phyloP scores from a whole-genome alignment of 768 basidiomycete species.

The Candolleomyces efflorescens region DNA sequence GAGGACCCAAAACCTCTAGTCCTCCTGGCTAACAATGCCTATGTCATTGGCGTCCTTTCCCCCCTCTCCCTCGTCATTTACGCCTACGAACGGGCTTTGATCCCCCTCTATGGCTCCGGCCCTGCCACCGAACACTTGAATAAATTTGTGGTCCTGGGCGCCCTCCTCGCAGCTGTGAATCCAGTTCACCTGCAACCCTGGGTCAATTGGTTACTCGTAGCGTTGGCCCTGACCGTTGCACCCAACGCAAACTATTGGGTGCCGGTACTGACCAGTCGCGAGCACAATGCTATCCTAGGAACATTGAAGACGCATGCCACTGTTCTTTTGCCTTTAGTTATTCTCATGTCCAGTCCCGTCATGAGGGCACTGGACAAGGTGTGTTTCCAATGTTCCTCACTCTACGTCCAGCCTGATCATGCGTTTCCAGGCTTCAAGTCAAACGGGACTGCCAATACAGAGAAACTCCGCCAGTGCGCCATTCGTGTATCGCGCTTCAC shows the following conservation, averaged over 20 bases:
- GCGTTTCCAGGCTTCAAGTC: not conserved
- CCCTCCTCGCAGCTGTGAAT: constrained; percentile 34
- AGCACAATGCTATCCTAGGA: constrained; percentile 49
- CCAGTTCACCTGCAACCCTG: constrained; percentile 32
- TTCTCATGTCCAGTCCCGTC: constrained; percentile 44
- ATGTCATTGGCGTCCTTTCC: constrained; percentile 11
- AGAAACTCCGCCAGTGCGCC: constrained; percentile 7
- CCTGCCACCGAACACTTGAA: constrained; percentile 50
- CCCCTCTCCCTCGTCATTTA: constrained; percentile 56
- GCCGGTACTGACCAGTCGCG: constrained; percentile 53
- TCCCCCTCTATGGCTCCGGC: constrained; percentile 63
- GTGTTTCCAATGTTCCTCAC: not conserved
- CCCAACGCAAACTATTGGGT: constrained; percentile 69
- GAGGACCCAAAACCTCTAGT: not conserved
- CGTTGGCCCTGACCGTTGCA: constrained; percentile 37
- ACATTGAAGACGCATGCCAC: constrained; percentile 53
- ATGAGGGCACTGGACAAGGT: constrained; percentile 18
- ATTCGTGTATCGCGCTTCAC: constrained; percentile 17
- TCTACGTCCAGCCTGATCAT: not conserved
- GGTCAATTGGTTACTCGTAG: constrained; percentile 32
- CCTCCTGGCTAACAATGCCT: constrained; percentile 3
- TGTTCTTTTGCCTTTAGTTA: constrained; percentile 55
- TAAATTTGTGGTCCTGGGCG: constrained; percentile 28
- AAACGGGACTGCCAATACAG: constrained; percentile 1
- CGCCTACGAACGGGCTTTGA: constrained; percentile 58